Percentiles rank a stretch among this genome's conserved stretches.
Evolutionary conservation across 2,329 filamentous ascomycete genomes (phyloP).

Genomic region (Exophiala calicioides): DNA sequence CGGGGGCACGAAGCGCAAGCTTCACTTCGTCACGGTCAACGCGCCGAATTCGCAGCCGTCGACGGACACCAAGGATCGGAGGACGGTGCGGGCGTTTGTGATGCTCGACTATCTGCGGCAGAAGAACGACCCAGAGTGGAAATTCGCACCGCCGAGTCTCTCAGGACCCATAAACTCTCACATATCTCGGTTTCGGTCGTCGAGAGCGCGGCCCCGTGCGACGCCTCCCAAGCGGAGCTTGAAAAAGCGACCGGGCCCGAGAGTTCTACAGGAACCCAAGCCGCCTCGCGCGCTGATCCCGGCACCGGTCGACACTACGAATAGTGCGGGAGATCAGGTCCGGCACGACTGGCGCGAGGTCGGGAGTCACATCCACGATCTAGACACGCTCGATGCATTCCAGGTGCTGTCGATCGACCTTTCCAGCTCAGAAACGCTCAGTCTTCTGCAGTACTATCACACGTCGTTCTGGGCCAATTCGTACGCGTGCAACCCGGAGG

Average conservation of each 20-base stretch:
- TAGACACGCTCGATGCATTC: constrained; percentile 18
- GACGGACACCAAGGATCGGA: constrained; percentile 11
- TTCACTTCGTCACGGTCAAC: constrained; percentile 18
- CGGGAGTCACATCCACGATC: constrained; percentile 8
- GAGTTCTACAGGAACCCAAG: constrained; percentile 1
- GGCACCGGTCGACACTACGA: no score
- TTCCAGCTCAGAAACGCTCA: constrained; percentile 8
- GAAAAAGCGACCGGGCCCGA: not conserved
- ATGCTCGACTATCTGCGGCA: constrained; percentile 21
- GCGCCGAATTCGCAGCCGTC: constrained; percentile 4
- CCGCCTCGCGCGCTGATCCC: constrained; percentile 5
- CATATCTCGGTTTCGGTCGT: constrained; percentile 18
- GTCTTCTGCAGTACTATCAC: constrained; percentile 22
- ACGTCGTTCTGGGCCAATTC: constrained; percentile 22
- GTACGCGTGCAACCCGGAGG: constrained; percentile 24
- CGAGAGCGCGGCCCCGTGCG: no score
- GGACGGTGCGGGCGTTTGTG: constrained; percentile 17
- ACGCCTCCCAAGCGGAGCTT: no score
- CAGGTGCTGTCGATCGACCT: constrained; percentile 13
- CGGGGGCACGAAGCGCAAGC: constrained; percentile 13
- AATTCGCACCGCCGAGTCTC: constrained; percentile 18
- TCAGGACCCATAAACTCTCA: constrained; percentile 13
- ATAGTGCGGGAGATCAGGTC: no score
- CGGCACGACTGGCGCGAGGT: no score
- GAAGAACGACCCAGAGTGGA: constrained; percentile 16